These are phyloP conservation scores for Didymella keratinophila DNA, from an alignment of 2,329 filamentous ascomycete genomes.

Conservation along the genomic window DNA sequence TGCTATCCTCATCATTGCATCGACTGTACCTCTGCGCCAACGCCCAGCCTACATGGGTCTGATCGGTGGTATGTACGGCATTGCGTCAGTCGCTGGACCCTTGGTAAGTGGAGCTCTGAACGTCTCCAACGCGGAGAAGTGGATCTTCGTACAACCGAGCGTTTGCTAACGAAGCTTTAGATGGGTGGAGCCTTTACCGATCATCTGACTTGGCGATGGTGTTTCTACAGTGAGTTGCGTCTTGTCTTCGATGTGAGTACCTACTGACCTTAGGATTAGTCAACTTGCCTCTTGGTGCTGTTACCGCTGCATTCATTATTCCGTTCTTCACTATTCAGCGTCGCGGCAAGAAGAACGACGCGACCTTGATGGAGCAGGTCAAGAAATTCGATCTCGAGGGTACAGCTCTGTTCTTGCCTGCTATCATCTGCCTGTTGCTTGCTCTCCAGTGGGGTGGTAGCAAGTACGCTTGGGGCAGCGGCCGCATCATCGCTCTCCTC, in stretches of 20 bases:
- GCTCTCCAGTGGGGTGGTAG: conserved; percentile 61
- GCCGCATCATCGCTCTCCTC: conserved; percentile 57
- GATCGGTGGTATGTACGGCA: conserved; percentile 59
- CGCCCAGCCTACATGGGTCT: conserved; percentile 60
- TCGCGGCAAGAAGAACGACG: conserved; percentile 43
- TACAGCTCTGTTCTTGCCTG: conserved; percentile 54
- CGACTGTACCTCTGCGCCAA: conserved; percentile 55
- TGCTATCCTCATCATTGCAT: conserved; percentile 57
- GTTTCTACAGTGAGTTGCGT: no score
- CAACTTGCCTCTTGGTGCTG: conserved; percentile 61
- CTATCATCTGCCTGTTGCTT: conserved; percentile 58
- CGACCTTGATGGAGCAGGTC: conserved; percentile 50
- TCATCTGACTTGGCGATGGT: conserved; percentile 58
- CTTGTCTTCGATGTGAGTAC: no score
- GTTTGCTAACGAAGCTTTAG: conserved; percentile 41
- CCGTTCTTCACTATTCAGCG: conserved; percentile 50
- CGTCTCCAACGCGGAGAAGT: conserved; percentile 10
- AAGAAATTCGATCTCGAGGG: conserved; percentile 59
- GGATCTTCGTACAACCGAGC: conserved; percentile 13
- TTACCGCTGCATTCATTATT: conserved; percentile 53
- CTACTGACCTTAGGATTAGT: no score
- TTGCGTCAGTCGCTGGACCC: conserved; percentile 58
- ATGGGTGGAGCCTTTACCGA: conserved; percentile 58
- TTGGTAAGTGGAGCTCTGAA: conserved; percentile 41
- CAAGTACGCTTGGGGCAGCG: conserved; percentile 56